Base-by-base conservation (phyloP, 148 eudicot genomes). In the Fagopyrum esculentum region DNA sequence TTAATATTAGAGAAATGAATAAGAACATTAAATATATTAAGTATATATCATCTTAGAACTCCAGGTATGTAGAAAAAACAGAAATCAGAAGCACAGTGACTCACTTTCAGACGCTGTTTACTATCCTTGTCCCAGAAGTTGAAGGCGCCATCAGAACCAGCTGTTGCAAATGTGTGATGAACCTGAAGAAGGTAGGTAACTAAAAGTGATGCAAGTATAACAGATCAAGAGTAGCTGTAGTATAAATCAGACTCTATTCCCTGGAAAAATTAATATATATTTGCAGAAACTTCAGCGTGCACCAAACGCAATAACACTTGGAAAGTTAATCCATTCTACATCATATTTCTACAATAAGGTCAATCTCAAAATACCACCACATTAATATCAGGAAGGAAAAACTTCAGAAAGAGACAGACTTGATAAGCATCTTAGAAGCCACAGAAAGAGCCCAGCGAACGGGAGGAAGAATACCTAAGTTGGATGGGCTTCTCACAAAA, bases 51-150 rank as follows among this genome's bases (percentile, higher is more conserved):
- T 45, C 22, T 26, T 73, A 78, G 35, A 68, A 54, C 19, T 50
- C 50, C 35, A 68, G 61, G 77, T 73, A 69, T 13, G 12, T 4
- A 9, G 40, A 17, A 30, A n/a, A 22, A 64, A 11, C 7, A 30
- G 44, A 15, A 71, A 11, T 19, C 16, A 48, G 50, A 40, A 52
- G 45, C 59, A 26, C 12, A 47, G 17, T 35, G 48, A 44, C 26
- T 74, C 26, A 94, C 98, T 95, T 94, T 94, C 45, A 94, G 86
- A 78, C 98, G 85, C 80, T 94, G 98, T 85, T 94, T 94, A 79
- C 98, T 94, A 79, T 94, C 98, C 80, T 94, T 94, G 84, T 94
- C 97, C 98, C 98, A 94, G 78, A 91, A 94, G 77, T 90, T 94
- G 76, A 90, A 91, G 79, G 88, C 86, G 66, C 98, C 98, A 80